Evolutionary conservation across 2,329 filamentous ascomycete genomes (phyloP), one percentile per base, ranked within the genome.

Genomic region (Cucurbitaria berberidis): DNA sequence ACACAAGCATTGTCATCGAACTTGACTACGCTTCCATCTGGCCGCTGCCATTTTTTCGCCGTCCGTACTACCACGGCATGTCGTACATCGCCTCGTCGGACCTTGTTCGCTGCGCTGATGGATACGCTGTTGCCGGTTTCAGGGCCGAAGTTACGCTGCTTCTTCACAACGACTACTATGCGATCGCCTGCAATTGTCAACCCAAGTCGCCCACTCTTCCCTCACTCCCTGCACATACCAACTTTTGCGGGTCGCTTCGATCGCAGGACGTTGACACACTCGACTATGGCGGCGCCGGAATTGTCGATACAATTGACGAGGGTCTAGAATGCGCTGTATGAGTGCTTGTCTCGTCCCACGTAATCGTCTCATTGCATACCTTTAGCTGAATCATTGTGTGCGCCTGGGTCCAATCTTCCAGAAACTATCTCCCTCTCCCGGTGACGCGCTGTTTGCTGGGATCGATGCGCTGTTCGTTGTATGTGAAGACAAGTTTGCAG

Each of bases 251-350:
- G 86, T 64, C 87, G 82, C 81, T 97, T 96, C 81, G 93, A 95
- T 72, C 91, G 91, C 70, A 99, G 82, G 59, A 98, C 89, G 75
- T 93, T 89, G 75, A 89, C 90, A 80, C 95, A 99, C 81, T 99
- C 95, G 79, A 98, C 95, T 64, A 99, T 84, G 69, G 95, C 93
- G 66, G 95, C 95, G 75, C 95, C 95, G 63, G 95, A 98, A 83
- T 97, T 99, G 88, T 99, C 95, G 86, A 99, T 98, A 88, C 95
- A 98, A 80, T 95, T 97, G 70, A 99, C 86, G 86, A 99, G 91
- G 75, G 93, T 90, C 95, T 81, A 77, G 61, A 80, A 57, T 57
- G 53, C 36, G 53, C 39, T 60, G 64, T 91, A 96, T 98, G 59
- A 71, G 72, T 57, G 59, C 44, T 53, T 52, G 53, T 58, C 48